phyloP scores from a whole-genome alignment of 2,329 filamentous ascomycete genomes.

The Colletotrichum camelliae region DNA sequence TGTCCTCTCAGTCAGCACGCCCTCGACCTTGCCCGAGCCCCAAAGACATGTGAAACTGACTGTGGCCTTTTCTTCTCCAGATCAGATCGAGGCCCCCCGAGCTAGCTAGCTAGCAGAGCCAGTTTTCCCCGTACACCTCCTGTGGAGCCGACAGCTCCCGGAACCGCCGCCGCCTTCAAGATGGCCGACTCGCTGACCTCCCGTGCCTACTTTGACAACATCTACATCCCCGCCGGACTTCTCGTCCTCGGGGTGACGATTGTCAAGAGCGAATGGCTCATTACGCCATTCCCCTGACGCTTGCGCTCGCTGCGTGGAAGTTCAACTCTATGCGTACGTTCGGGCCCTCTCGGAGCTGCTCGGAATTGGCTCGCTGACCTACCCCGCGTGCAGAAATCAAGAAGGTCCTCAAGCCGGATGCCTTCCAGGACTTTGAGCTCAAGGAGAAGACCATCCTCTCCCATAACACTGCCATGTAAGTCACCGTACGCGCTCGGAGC shows the following conservation, averaged over 20 bases:
- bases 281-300: constrained; percentile 73
- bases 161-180: constrained; percentile 1
- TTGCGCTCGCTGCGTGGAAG: constrained; percentile 73
- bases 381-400: constrained; percentile 62
- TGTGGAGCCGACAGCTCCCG: constrained; percentile 10
- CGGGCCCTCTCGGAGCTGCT: background rate
- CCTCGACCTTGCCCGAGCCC: background rate
- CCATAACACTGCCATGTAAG: constrained; percentile 96
- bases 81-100: background rate
- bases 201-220: constrained; percentile 74
- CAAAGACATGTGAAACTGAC: background rate
- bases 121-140: background rate
- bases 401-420: constrained; percentile 84
- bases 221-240: constrained; percentile 84
- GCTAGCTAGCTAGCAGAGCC: background rate
- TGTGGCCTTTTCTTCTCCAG: background rate
- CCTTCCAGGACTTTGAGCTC: constrained; percentile 91
- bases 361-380: constrained; percentile 8
- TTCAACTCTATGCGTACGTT: constrained; percentile 73
- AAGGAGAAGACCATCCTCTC: constrained; percentile 95
- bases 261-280: constrained; percentile 78
- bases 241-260: constrained; percentile 78
- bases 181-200: constrained; percentile 51
- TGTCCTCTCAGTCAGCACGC: background rate
- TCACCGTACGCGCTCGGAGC: constrained; percentile 12